Evolutionary conservation across 2,329 filamentous ascomycete species (phyloP).

Genomic region (Verticillium klebahnii): DNA sequence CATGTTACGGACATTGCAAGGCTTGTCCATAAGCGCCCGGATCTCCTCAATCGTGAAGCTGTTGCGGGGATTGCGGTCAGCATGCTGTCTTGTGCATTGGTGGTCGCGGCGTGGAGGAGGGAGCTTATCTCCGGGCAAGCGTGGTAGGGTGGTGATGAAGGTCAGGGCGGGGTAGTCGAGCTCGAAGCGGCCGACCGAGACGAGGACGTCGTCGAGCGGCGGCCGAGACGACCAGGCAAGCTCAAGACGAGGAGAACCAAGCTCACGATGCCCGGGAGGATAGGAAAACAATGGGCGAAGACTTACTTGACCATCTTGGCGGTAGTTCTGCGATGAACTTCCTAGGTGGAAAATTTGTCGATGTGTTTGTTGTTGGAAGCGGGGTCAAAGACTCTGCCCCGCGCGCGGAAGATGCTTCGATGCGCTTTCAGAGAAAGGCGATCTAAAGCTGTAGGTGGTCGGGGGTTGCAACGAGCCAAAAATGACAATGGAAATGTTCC

Average conservation of each 20-base stretch:
- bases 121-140: slow-evolving; percentile 7
- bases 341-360: slow-evolving; percentile 24
- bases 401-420: slow-evolving; percentile 10
- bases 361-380: slow-evolving; percentile 27
- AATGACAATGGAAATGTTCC: slow-evolving; percentile 32
- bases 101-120: slow-evolving; percentile 28
- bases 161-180: slow-evolving; percentile 4
- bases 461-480: slow-evolving; percentile 25
- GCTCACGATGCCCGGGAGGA: neutral
- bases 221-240: slow-evolving; percentile 3
- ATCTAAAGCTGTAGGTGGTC: slow-evolving; percentile 4
- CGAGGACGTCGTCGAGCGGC: slow-evolving; percentile 1
- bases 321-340: slow-evolving; percentile 57
- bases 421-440: slow-evolving; percentile 10
- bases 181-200: neutral
- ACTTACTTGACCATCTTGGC: slow-evolving; percentile 99
- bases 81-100: slow-evolving; percentile 12
- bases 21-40: slow-evolving; percentile 73
- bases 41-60: slow-evolving; percentile 99
- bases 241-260: neutral
- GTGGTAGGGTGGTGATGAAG: slow-evolving; percentile 5
- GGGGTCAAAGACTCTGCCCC: slow-evolving; percentile 33
- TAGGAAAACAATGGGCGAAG: slow-evolving; percentile 6
- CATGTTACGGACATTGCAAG: slow-evolving; percentile 85
- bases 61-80: slow-evolving; percentile 43